phyloP scores from a whole-genome alignment of 2,329 filamentous ascomycete species.

The Pseudofabraea citricarpa region DNA sequence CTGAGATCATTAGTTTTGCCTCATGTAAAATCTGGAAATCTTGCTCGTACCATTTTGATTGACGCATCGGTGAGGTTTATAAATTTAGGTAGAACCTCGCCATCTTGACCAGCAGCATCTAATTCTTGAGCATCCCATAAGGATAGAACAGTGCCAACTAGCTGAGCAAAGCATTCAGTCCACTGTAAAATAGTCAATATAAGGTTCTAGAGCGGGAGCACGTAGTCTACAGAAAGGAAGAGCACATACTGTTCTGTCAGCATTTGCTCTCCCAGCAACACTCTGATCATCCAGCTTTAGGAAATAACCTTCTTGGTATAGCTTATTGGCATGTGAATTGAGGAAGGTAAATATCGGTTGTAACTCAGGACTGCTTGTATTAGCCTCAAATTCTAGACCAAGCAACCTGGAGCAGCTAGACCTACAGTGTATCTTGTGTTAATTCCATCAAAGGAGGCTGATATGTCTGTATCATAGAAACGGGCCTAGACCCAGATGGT shows the following conservation, averaged over 20 bases:
- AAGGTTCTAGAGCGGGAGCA: too few relatives aligned
- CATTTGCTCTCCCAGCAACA: constrained; percentile 78
- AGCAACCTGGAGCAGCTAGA: neutral
- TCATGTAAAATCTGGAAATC: too few relatives aligned
- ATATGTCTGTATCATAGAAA: constrained; percentile 83
- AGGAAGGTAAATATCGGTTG: constrained; percentile 91
- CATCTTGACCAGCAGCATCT: constrained; percentile 79
- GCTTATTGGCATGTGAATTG: constrained; percentile 91
- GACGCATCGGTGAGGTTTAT: constrained; percentile 97
- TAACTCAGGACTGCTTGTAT: constrained; percentile 61
- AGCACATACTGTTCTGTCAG: constrained; percentile 59
- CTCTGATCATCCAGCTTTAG: constrained; percentile 91
- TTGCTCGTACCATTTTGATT: constrained; percentile 94
- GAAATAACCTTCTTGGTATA: constrained; percentile 98
- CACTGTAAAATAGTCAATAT: constrained; percentile 39
- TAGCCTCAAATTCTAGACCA: neutral
- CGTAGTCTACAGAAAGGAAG: neutral
- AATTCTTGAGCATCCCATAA: constrained; percentile 93
- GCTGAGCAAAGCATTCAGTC: constrained; percentile 95
- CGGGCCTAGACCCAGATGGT: constrained; percentile 58
- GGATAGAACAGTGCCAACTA: constrained; percentile 91
- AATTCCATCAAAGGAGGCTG: constrained; percentile 84
- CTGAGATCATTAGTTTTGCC: too few relatives aligned
- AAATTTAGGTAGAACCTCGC: constrained; percentile 83
- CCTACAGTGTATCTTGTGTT: constrained; percentile 66